Evolutionary conservation across 2,329 filamentous ascomycete species (phyloP).

Genomic region (Aureobasidium sp.): DNA sequence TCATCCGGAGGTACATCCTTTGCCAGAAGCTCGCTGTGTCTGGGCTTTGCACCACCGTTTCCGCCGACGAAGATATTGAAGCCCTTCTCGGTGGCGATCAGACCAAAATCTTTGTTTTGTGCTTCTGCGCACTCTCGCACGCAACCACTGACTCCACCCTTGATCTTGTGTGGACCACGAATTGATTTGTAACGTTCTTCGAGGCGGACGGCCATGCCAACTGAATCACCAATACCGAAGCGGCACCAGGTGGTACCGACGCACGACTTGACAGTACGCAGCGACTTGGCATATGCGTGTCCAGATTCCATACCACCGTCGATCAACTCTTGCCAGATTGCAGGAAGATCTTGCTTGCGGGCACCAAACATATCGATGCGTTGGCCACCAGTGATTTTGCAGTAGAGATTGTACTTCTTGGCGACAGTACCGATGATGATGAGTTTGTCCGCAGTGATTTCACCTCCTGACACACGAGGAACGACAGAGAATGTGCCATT

Average conservation of each 20-base stretch:
- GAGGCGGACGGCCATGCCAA: conserved; percentile 79
- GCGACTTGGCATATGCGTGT: conserved; percentile 82
- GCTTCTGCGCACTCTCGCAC: conserved; percentile 91
- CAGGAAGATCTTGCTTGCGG: conserved; percentile 73
- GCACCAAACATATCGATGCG: conserved; percentile 91
- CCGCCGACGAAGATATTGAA: conserved; percentile 90
- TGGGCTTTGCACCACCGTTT: conserved; percentile 80
- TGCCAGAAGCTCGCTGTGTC: conserved; percentile 73
- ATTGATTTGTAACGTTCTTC: conserved; percentile 92
- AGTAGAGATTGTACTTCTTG: conserved; percentile 76
- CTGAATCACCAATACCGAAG: conserved; percentile 81
- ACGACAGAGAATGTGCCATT: conserved; percentile 88
- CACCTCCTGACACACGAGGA: conserved; percentile 73
- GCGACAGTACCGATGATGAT: conserved; percentile 78
- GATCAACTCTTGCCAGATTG: conserved; percentile 74
- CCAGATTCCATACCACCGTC: conserved; percentile 85
- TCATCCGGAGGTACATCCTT: conserved; percentile 80
- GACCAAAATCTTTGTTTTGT: conserved; percentile 87
- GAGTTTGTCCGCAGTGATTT: conserved; percentile 81
- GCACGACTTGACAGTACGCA: conserved; percentile 85
- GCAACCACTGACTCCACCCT: conserved; percentile 82
- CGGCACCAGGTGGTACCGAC: conserved; percentile 89
- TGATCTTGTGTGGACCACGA: conserved; percentile 82
- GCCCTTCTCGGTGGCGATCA: conserved; percentile 86
- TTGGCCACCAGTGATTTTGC: conserved; percentile 87